Base-by-base conservation (phyloP, 2,329 filamentous ascomycete genomes). In the Coniosporium tulheliwenetii region DNA sequence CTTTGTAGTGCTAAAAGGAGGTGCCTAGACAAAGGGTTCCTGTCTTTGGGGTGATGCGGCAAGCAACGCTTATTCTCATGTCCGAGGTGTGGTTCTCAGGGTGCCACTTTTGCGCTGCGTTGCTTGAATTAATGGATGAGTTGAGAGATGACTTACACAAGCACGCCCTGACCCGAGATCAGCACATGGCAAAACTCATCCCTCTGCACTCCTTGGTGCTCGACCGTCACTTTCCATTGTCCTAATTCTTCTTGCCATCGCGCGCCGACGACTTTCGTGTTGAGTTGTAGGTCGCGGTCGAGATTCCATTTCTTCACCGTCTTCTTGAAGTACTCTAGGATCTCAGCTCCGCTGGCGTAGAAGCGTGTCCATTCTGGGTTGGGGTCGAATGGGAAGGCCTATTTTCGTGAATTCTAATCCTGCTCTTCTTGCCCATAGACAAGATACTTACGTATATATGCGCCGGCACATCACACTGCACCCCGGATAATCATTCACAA, bases 301-400 rank as follows among this genome's bases (percentile, higher is more conserved):
- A 64, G 53, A 15, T 57, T 52, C 43, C 59, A 60, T 47, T 66
- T 65, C 33, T 49, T 54, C 3, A 59, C 60, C 5, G 55, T 55
- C 2, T 47, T 42, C 39, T 61, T 50, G 50, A 65, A 60, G 43
- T 67, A 67, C 5, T 60, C 55, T 8, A 55, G 51, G 29, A 67
- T 66, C 45, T 66, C 64, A 5, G 48, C 45, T 1, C 60, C 61
- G 5, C 50, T 51, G 5, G 60, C 58, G 40, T 63, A 67, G 33
- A 63, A 60, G 5, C 57, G 52, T 1, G 56, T 58, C 63, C 63
- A 67, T 32, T 60, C 52, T 0, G 62, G 61, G 15, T 66, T 66
- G 2, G 62, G 61, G 9, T 62, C n/a, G n/a, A n/a, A n/a, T n/a
- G n/a, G n/a, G 59, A 42, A 62, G 68, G 3, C 10, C 2, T 10